phyloP scores from a whole-genome alignment of 1,139 yeast genomes.

The Suhomyces kunorum region DNA sequence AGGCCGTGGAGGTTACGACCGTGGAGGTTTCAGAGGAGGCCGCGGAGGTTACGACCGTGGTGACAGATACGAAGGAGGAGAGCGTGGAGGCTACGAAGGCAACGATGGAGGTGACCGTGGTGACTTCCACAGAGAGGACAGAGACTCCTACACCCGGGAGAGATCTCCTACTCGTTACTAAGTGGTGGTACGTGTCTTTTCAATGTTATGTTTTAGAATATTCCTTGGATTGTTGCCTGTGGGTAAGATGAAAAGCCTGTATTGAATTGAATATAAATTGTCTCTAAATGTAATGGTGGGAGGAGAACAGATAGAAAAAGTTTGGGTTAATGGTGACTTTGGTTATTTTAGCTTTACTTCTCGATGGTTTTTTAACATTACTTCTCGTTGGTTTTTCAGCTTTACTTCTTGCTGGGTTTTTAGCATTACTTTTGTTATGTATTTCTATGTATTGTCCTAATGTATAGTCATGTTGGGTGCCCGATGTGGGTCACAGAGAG shows the following conservation, averaged over 20 bases:
- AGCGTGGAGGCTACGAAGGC: constrained; percentile 27
- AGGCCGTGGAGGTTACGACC: constrained; percentile 30
- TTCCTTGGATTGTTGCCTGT: constrained; percentile 11
- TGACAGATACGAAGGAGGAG: constrained; percentile 37
- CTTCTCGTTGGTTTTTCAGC: too few species aligned
- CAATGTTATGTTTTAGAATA: constrained; percentile 13
- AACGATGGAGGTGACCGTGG: constrained; percentile 41
- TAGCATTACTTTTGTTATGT: constrained; percentile 1
- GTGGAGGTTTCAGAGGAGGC: constrained; percentile 30
- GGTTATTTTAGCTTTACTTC: constrained; percentile 1
- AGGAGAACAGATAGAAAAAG: too few species aligned
- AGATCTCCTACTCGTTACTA: constrained; percentile 61
- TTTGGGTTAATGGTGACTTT: too few species aligned
- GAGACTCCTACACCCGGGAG: constrained; percentile 53
- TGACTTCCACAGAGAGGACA: constrained; percentile 36
- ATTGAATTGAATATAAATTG: constrained; percentile 13
- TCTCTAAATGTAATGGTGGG: constrained; percentile 12
- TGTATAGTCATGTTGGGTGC: neutral
- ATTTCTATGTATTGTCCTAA: neutral
- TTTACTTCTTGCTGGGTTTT: too few species aligned
- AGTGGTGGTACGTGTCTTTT: constrained; percentile 11
- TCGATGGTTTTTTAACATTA: too few species aligned
- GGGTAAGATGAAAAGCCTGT: constrained; percentile 13
- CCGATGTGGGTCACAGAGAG: too few species aligned
- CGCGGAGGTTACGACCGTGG: constrained; percentile 41